Percentiles rank a stretch among this genome's conserved stretches.
These are phyloP conservation scores for Begonia fuchsioides DNA, from an alignment of 306 rosid species.

Conservation along the genomic window DNA sequence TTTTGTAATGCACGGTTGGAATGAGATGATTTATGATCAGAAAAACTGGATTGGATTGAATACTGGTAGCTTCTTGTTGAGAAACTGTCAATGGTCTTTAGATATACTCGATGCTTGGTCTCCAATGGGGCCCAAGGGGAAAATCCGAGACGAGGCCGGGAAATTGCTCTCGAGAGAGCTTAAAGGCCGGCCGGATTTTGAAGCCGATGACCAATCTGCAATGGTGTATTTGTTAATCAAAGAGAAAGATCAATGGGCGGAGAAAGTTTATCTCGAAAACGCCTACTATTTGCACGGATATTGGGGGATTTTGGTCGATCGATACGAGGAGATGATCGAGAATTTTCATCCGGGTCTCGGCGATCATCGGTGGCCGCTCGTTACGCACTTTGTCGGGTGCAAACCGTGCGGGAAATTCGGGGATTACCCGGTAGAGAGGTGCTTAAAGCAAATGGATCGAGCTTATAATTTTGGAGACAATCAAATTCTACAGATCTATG, in stretches of 20 bases:
- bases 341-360: slow-evolving; percentile 61
- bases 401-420: slow-evolving; percentile 86
- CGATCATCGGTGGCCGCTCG: slow-evolving; percentile 76
- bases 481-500: slow-evolving; percentile 66
- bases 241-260: slow-evolving; percentile 43
- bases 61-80: slow-evolving; percentile 51
- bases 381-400: slow-evolving; percentile 85
- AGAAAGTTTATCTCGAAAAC: slow-evolving; percentile 53
- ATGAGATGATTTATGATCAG: slow-evolving; percentile 68
- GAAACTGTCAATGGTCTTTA: slow-evolving; percentile 71
- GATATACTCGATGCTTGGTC: slow-evolving; percentile 86
- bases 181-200: slow-evolving; percentile 56
- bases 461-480: slow-evolving; percentile 81
- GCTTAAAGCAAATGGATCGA: slow-evolving; percentile 74
- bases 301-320: slow-evolving; percentile 76
- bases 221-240: slow-evolving; percentile 56
- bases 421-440: slow-evolving; percentile 65
- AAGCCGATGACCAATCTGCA: slow-evolving; percentile 75
- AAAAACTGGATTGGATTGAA: slow-evolving; percentile 83
- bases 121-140: slow-evolving; percentile 84
- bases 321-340: slow-evolving; percentile 56
- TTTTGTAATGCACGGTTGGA: slow-evolving; percentile 74
- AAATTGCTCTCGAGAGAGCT: slow-evolving; percentile 45
- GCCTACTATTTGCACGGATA: slow-evolving; percentile 68
- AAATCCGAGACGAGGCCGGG: slow-evolving; percentile 63